phyloP scores from a whole-genome alignment of 495 filamentous ascomycete species.

The Coniosporium apollinis region DNA sequence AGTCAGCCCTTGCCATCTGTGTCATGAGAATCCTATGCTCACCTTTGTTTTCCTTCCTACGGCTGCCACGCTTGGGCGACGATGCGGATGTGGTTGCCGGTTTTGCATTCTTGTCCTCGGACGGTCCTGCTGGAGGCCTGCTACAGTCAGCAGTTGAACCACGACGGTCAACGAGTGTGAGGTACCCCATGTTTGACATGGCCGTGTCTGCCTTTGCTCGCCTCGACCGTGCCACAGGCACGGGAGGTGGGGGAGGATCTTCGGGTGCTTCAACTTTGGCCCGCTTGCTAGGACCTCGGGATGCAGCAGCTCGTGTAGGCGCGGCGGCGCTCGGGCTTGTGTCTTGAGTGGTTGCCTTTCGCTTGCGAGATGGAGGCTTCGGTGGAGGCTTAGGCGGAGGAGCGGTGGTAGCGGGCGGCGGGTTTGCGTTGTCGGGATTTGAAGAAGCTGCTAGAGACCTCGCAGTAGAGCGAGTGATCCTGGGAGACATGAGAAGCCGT shows the following conservation, averaged over 20 bases:
- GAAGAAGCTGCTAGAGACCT: slow-evolving; percentile 17
- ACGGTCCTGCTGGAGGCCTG: slow-evolving; percentile 19
- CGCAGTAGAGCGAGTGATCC: slow-evolving; percentile 27
- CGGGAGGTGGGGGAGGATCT: slow-evolving; percentile 6
- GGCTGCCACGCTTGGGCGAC: slow-evolving; percentile 49
- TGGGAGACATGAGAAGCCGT: slow-evolving; percentile 27
- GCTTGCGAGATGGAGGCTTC: slow-evolving; percentile 23
- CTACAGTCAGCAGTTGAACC: slow-evolving; percentile 29
- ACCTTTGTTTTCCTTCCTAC: slow-evolving; percentile 41
- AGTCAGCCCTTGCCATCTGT: slow-evolving; percentile 22
- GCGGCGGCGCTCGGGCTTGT: slow-evolving; percentile 14
- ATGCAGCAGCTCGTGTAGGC: slow-evolving; percentile 6
- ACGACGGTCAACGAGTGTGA: too few relatives aligned
- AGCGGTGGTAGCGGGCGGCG: slow-evolving; percentile 6
- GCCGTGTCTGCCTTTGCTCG: slow-evolving; percentile 41
- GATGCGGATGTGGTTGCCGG: slow-evolving; percentile 24
- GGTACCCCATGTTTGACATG: too few relatives aligned
- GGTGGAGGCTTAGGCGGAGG: slow-evolving; percentile 11
- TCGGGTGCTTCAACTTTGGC: slow-evolving; percentile 14
- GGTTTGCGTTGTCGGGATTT: slow-evolving; percentile 15
- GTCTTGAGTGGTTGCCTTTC: slow-evolving; percentile 19
- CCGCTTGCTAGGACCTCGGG: slow-evolving; percentile 9
- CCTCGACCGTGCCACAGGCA: slow-evolving; percentile 7
- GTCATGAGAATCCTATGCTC: slow-evolving; percentile 7
- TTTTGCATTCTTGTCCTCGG: slow-evolving; percentile 21